Percentiles rank a stretch among this genome's conserved stretches.
These are phyloP conservation scores for Malbranchea zuffiana DNA, from an alignment of 2,329 filamentous ascomycete species.

Conservation along the genomic window DNA sequence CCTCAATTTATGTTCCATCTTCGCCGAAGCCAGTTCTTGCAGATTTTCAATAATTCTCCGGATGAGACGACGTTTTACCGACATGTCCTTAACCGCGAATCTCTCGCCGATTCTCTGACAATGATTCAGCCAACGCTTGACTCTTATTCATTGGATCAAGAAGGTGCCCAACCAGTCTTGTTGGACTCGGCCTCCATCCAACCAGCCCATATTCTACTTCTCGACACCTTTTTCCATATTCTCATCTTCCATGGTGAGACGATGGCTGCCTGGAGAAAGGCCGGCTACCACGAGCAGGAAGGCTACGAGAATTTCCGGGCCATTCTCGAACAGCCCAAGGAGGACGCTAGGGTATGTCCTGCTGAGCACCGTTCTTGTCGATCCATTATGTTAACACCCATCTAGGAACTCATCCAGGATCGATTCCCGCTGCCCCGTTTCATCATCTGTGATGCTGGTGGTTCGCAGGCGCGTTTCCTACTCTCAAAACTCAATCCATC, in stretches of 20 bases:
- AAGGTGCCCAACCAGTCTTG: constrained; percentile 83
- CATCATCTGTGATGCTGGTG: constrained; percentile 97
- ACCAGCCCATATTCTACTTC: constrained; percentile 79
- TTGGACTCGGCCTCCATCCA: constrained; percentile 95
- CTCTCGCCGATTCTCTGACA: constrained; percentile 88
- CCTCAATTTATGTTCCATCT: constrained; percentile 99
- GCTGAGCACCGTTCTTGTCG: neutral
- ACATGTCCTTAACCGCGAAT: constrained; percentile 93
- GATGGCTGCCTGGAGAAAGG: constrained; percentile 94
- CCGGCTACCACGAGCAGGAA: constrained; percentile 94
- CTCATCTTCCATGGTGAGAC: constrained; percentile 98
- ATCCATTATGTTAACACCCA: constrained; percentile 4
- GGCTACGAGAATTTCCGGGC: constrained; percentile 93
- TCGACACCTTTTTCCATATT: constrained; percentile 99
- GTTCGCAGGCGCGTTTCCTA: constrained; percentile 92
- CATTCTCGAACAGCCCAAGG: constrained; percentile 84
- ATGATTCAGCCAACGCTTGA: constrained; percentile 99
- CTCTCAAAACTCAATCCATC: constrained; percentile 95
- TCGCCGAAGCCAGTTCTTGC: constrained; percentile 89
- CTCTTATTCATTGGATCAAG: constrained; percentile 93
- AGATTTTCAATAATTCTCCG: constrained; percentile 98
- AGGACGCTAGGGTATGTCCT: constrained; percentile 73
- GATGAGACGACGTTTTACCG: constrained; percentile 99
- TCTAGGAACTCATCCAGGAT: constrained; percentile 85
- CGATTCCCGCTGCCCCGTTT: constrained; percentile 97